Percentiles rank a stretch among this genome's conserved stretches.
phyloP scores from a whole-genome alignment of 2,329 filamentous ascomycete species.

The Xylaria digitata region DNA sequence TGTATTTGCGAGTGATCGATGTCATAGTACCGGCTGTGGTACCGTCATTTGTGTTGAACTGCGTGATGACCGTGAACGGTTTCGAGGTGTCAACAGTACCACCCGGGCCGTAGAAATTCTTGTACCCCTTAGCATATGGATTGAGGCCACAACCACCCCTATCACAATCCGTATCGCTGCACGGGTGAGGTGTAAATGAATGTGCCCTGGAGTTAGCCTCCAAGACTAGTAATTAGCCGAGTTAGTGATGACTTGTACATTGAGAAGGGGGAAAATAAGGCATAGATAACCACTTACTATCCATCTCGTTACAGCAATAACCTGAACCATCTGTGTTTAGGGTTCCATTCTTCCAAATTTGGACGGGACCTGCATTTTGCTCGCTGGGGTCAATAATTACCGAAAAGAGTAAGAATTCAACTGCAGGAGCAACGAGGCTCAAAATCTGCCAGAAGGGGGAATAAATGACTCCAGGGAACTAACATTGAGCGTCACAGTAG shows the following conservation, averaged over 20 bases:
- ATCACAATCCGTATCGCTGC: slow-evolving; percentile 58
- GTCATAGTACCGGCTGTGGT: slow-evolving; percentile 48
- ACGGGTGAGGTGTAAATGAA: slow-evolving; percentile 70
- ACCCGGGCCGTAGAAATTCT: slow-evolving; percentile 44
- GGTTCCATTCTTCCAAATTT: slow-evolving; percentile 58
- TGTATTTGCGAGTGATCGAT: slow-evolving; percentile 62
- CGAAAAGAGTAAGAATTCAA: too few relatives aligned
- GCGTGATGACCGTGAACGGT: slow-evolving; percentile 47
- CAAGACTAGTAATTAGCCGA: slow-evolving; percentile 56
- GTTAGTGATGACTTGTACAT: slow-evolving; percentile 6
- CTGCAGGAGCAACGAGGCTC: too few relatives aligned
- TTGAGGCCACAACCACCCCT: slow-evolving; percentile 54
- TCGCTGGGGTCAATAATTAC: too few relatives aligned
- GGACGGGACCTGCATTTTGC: too few relatives aligned
- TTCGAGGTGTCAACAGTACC: slow-evolving; percentile 46
- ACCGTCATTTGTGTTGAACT: slow-evolving; percentile 43
- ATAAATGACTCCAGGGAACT: too few relatives aligned
- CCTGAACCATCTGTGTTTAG: slow-evolving; percentile 67
- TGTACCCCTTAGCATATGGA: slow-evolving; percentile 50
- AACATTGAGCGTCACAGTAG: slow-evolving; percentile 71
- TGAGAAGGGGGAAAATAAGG: background rate
- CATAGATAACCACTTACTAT: slow-evolving; percentile 50
- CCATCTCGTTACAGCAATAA: slow-evolving; percentile 75
- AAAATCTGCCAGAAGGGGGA: too few relatives aligned
- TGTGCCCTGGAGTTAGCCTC: slow-evolving; percentile 70